A percentile compares a stretch with the other conserved stretches of the same genome.
Evolutionary conservation across 768 basidiomycete species (phyloP).

Genomic region (Auricularia auricula-judae): DNA sequence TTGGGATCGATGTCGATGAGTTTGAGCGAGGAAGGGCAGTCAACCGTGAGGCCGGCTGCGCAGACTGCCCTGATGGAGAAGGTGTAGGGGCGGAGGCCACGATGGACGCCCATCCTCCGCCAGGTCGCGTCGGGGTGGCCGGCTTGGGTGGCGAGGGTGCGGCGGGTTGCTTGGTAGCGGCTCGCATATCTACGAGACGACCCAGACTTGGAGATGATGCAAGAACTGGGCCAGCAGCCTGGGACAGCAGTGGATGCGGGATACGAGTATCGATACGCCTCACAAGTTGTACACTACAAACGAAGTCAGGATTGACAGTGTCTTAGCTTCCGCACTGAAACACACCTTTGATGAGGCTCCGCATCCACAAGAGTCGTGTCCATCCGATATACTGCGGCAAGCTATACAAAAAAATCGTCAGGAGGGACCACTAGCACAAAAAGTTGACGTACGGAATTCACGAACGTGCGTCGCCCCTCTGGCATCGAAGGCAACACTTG

Average conservation of each 20-base stretch:
- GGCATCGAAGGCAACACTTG: constrained; percentile 79
- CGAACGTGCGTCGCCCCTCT: constrained; percentile 69
- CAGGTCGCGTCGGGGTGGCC: constrained; percentile 15
- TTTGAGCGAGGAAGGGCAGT: background rate
- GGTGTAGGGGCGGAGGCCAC: constrained; percentile 11
- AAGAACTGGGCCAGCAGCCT: constrained; percentile 19
- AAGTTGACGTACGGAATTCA: constrained; percentile 41
- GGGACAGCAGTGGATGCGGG: constrained; percentile 60
- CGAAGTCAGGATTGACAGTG: background rate
- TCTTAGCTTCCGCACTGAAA: no score
- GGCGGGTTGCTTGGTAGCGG: constrained; percentile 5
- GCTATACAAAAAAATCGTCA: constrained; percentile 22
- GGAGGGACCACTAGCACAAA: background rate
- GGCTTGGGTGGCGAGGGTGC: constrained; percentile 8
- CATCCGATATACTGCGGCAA: constrained; percentile 72
- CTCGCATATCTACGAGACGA: constrained; percentile 47
- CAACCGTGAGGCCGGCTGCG: constrained; percentile 1
- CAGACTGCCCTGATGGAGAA: background rate
- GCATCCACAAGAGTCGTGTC: constrained; percentile 83
- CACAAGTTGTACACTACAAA: constrained; percentile 61
- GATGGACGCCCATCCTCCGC: constrained; percentile 25
- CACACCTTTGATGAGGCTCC: constrained; percentile 67
- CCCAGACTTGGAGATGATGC: constrained; percentile 37
- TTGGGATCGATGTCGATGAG: background rate
- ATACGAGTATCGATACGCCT: constrained; percentile 74